Conservation (phyloP, 148 eudicot genomes). For the Chenopodium suecicum region DNA sequence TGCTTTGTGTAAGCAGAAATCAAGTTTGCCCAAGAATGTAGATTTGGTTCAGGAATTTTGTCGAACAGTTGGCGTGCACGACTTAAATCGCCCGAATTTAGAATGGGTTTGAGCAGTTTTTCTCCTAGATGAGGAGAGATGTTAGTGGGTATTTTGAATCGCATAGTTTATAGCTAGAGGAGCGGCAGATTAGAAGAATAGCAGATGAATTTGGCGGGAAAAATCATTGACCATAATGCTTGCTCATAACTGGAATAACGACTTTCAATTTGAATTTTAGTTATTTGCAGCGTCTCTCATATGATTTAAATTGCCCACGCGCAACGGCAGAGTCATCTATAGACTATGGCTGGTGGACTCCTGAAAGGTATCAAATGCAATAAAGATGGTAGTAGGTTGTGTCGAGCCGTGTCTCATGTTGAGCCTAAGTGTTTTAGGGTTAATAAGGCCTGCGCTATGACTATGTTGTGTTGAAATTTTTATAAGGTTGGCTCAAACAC, state of each 20-base stretch:
- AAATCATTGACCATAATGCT: too few species aligned
- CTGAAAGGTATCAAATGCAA: too few species aligned
- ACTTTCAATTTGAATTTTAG: background rate
- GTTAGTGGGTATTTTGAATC: constrained; percentile 43
- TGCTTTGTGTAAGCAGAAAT: constrained; percentile 61
- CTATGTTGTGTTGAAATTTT: too few species aligned
- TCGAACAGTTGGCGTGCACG: constrained; percentile 77
- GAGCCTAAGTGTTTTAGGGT: too few species aligned
- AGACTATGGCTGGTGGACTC: too few species aligned
- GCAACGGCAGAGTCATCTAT: too few species aligned
- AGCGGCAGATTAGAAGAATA: background rate
- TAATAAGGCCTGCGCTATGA: too few species aligned
- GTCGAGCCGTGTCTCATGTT: too few species aligned
- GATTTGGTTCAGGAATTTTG: constrained; percentile 55
- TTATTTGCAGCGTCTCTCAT: background rate
- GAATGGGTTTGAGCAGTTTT: constrained; percentile 38
- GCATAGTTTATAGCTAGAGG: constrained; percentile 15
- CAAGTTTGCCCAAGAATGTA: constrained; percentile 54
- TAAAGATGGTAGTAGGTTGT: too few species aligned
- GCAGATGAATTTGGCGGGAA: background rate
- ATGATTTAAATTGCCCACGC: too few species aligned
- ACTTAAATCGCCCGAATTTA: constrained; percentile 44
- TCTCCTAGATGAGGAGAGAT: constrained; percentile 41
- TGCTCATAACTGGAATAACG: constrained; percentile 8
- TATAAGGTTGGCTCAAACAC: too few species aligned